A percentile compares a stretch with the other conserved stretches of the same genome.
phyloP scores from a whole-genome alignment of 1,284 basidiomycete genomes.

The Termitomyces sp. region DNA sequence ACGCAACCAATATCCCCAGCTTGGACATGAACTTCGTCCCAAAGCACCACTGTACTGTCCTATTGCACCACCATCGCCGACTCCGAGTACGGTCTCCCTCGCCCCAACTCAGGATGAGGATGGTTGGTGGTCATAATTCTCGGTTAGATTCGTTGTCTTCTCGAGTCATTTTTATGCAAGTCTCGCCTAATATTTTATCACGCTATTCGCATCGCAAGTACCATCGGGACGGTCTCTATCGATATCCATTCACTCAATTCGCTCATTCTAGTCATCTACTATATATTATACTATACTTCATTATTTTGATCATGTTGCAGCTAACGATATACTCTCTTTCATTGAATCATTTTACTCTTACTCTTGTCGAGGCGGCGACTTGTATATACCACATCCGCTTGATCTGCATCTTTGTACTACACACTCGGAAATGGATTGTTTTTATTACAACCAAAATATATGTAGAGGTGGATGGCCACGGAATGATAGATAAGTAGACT shows the following conservation, averaged over 20 bases:
- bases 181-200: neutral
- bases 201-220: neutral
- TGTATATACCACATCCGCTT: constrained; percentile 7
- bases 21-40: constrained; percentile 32
- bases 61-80: constrained; percentile 51
- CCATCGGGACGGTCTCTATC: neutral
- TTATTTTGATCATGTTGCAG: neutral
- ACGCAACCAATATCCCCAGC: constrained; percentile 30
- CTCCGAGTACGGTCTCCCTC: constrained; percentile 67
- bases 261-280: neutral
- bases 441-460: constrained; percentile 7
- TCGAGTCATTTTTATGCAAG: constrained; percentile 3
- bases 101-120: constrained; percentile 65
- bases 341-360: neutral
- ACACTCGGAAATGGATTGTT: constrained; percentile 10
- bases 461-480: neutral
- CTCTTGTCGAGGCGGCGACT: constrained; percentile 2
- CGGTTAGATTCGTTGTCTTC: neutral
- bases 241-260: neutral
- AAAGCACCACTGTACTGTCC: constrained; percentile 22
- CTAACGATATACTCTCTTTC: constrained; percentile 1
- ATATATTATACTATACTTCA: constrained; percentile 3
- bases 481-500: neutral
- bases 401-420: constrained; percentile 1
- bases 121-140: constrained; percentile 65